Evolutionary conservation across 495 filamentous ascomycete species (phyloP).

Genomic region (Cudoniella acicularis): DNA sequence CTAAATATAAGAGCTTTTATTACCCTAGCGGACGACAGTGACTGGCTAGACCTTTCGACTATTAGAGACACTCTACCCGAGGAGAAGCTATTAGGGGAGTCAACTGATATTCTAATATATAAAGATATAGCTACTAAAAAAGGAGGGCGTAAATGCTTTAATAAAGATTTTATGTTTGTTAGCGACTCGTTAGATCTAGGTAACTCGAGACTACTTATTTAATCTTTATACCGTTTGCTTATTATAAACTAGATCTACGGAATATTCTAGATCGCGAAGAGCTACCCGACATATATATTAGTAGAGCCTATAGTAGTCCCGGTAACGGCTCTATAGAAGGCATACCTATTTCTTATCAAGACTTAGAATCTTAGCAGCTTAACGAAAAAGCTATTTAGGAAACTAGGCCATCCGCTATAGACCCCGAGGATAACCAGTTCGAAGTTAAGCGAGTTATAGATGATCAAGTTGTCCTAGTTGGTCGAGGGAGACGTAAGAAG

Average conservation of each 20-base stretch:
- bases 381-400: conserved; percentile 8
- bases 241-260: conserved; percentile 10
- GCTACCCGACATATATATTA: conserved; percentile 2
- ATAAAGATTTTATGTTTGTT: conserved; percentile 8
- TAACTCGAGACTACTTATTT: conserved; percentile 7
- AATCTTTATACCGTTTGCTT: conserved; percentile 5
- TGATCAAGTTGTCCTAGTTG: conserved; percentile 12
- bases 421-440: conserved; percentile 11
- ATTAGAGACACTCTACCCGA: conserved; percentile 1
- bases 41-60: conserved; percentile 4
- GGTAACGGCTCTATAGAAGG: conserved; percentile 7
- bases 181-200: conserved; percentile 9
- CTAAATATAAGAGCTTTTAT: conserved; percentile 10
- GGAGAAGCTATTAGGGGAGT: conserved; percentile 1
- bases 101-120: not conserved
- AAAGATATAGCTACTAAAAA: conserved; percentile 6
- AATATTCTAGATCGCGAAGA: conserved; percentile 11
- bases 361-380: conserved; percentile 4
- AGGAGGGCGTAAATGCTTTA: conserved; percentile 2
- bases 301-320: conserved; percentile 7
- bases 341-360: conserved; percentile 12
- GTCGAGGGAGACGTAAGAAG: conserved; percentile 7
- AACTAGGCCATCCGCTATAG: conserved; percentile 10
- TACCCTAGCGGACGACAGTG: conserved; percentile 1
- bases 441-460: conserved; percentile 10